phyloP scores from a whole-genome alignment of 2,329 filamentous ascomycete species.

The Laburnicola sp. region DNA sequence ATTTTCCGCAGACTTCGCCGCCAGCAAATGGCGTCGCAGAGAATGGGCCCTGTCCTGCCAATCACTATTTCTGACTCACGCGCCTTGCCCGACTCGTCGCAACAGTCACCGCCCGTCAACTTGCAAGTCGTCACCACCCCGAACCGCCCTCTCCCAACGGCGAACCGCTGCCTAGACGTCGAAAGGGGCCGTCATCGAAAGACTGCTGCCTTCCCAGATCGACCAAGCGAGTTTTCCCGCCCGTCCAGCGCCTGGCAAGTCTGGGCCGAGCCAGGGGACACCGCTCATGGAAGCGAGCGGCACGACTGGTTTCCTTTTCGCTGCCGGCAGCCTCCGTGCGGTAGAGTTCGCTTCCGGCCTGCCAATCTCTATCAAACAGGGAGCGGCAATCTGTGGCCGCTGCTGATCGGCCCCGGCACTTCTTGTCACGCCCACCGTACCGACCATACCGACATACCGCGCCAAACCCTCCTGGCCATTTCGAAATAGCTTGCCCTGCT shows the following conservation, averaged over 20 bases:
- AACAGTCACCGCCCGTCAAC: constrained; percentile 1
- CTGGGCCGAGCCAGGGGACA: constrained; percentile 25
- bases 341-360: constrained; percentile 36
- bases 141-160: constrained; percentile 1
- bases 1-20: constrained; percentile 36
- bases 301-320: constrained; percentile 26
- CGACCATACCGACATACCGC: constrained; percentile 25
- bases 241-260: constrained; percentile 32
- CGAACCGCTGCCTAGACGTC: constrained; percentile 14
- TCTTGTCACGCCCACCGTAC: constrained; percentile 27
- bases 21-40: constrained; percentile 39
- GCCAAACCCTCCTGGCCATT: constrained; percentile 2
- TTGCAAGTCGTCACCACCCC: no score
- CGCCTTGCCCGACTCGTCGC: neutral
- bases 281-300: no score
- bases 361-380: constrained; percentile 30
- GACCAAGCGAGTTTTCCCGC: constrained; percentile 30
- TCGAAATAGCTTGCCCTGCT: constrained; percentile 4
- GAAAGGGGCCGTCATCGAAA: constrained; percentile 5
- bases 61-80: constrained; percentile 29
- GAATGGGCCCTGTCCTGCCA: constrained; percentile 36
- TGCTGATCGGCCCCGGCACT: constrained; percentile 32
- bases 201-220: constrained; percentile 23
- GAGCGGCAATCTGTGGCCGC: constrained; percentile 41
- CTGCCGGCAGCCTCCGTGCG: constrained; percentile 41